Evolutionary conservation across 225 moss, liverwort and hornwort species (phyloP), one percentile per base, ranked within the genome.

Genomic region (Lunularia cruciata): DNA sequence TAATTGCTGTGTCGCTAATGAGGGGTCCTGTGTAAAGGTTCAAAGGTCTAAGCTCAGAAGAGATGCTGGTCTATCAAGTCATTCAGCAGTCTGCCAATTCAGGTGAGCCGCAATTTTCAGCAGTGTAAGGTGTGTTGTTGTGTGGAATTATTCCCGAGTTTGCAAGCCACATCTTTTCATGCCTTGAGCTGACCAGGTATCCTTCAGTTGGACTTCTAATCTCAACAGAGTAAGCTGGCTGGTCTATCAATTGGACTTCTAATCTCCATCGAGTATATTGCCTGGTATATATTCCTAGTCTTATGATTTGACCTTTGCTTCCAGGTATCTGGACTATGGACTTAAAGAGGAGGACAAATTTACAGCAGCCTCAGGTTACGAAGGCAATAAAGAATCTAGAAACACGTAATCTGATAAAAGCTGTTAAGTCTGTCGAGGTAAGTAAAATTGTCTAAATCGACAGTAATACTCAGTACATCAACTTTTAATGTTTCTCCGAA

Each of bases 321-420:
- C n/a, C 59, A 96, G 95, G 95, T 59, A 98, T 98, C 69, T 98
- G 92, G 92, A 91, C 89, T 49, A 89, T 86, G 71, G 96, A 98
- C 79, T 70, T 93, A 27, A 98, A 89, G 71, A 82, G 81, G 71
- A 87, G 70, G 71, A 91, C 89, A 15, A 92, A 92, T 73, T 80
- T 90, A 83, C 90, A 92, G 60, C 90, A 92, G 71, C 96, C 90
- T 57, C 92, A 92, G 73, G 82, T 98, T 30, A 86, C 87, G n/a
- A 98, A 98, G 75, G 96, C 96, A 30, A 77, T 98, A 55, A 93
- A 98, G 72, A 89, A 70, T 78, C 80, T 98, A 68, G 96, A 93
- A 68, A 83, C 86, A 31, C 87, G 92, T 31, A 88, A 81, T 67
- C 83, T 98, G 81, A 90, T 92, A 19, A 98, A 92, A 77, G 84